These are phyloP conservation scores for Chalciporus pseudorubinellus DNA, from an alignment of 768 basidiomycete genomes.

Conservation along the genomic window DNA sequence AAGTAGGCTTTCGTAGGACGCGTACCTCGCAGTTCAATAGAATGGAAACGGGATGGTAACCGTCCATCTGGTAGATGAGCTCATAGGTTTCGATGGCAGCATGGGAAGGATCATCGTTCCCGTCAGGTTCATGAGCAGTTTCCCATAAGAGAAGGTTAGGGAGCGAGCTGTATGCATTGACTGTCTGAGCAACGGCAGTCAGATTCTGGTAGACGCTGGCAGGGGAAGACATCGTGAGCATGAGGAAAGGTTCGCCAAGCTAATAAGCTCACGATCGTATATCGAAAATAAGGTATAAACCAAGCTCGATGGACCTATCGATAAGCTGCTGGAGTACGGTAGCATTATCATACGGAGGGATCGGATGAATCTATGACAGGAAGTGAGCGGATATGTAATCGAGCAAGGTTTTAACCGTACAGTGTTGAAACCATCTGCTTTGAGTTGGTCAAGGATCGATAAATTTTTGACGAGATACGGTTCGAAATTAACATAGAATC, in stretches of 20 bases:
- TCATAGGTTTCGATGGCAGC: constrained; percentile 50
- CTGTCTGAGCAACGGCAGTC: constrained; percentile 58
- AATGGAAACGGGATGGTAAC: constrained; percentile 58
- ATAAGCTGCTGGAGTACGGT: constrained; percentile 33
- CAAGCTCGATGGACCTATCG: constrained; percentile 14
- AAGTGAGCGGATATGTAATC: constrained; percentile 18
- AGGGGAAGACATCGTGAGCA: neutral
- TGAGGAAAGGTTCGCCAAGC: neutral
- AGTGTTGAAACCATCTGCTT: constrained; percentile 47
- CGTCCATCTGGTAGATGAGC: constrained; percentile 47
- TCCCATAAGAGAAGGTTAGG: constrained; percentile 71
- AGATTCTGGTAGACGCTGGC: constrained; percentile 59
- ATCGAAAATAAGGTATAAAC: constrained; percentile 72
- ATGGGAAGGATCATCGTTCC: constrained; percentile 60
- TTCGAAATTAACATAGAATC: constrained; percentile 68
- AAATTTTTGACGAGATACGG: constrained; percentile 52
- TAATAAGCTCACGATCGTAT: constrained; percentile 53
- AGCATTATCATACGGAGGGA: constrained; percentile 62
- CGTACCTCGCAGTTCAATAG: constrained; percentile 47
- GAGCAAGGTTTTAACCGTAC: constrained; percentile 6
- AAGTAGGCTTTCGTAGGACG: neutral
- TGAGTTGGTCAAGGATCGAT: constrained; percentile 52
- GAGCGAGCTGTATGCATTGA: constrained; percentile 60
- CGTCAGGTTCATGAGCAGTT: constrained; percentile 72
- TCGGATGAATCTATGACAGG: constrained; percentile 59